A percentile compares a stretch with the other conserved stretches of the same genome.
Evolutionary conservation across 441 rosid species (phyloP).

Genomic region (Croton laevigatus): DNA sequence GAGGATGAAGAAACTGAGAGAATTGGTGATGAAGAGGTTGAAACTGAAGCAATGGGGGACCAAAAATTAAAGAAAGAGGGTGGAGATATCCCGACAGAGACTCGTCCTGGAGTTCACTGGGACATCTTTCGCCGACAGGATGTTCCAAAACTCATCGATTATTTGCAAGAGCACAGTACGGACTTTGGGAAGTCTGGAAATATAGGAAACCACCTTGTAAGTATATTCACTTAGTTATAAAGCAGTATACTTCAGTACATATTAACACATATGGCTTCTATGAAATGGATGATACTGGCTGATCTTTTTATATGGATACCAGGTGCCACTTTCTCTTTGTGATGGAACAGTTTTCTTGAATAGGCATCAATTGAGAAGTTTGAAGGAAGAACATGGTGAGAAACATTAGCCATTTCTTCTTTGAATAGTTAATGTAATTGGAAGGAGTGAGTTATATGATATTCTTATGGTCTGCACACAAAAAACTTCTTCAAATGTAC

Average conservation of each 20-base stretch:
- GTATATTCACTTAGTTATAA: conserved; percentile 27
- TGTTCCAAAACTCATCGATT: conserved; percentile 61
- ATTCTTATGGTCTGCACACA: not conserved
- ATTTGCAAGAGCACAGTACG: conserved; percentile 39
- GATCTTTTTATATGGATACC: conserved; percentile 32
- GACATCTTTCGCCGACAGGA: conserved; percentile 84
- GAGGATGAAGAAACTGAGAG: conserved; percentile 32
- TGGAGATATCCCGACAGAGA: conserved; percentile 28
- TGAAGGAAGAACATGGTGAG: conserved; percentile 85
- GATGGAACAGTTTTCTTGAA: conserved; percentile 63
- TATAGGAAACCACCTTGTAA: conserved; percentile 43
- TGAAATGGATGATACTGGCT: conserved; percentile 23
- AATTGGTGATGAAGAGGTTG: conserved; percentile 15
- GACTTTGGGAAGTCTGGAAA: conserved; percentile 43
- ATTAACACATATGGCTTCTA: not conserved
- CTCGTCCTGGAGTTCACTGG: conserved; percentile 61
- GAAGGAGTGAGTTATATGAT: conserved; percentile 7
- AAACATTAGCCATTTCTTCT: conserved; percentile 5
- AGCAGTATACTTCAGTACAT: not conserved
- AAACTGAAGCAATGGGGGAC: conserved; percentile 14
- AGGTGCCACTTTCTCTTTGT: conserved; percentile 60
- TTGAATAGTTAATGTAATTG: not conserved
- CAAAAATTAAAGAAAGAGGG: conserved; percentile 21
- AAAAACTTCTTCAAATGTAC: not conserved
- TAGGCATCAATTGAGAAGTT: conserved; percentile 49